These are phyloP conservation scores for Amanita rimosa DNA, from an alignment of 768 basidiomycete species.

Conservation along the genomic window DNA sequence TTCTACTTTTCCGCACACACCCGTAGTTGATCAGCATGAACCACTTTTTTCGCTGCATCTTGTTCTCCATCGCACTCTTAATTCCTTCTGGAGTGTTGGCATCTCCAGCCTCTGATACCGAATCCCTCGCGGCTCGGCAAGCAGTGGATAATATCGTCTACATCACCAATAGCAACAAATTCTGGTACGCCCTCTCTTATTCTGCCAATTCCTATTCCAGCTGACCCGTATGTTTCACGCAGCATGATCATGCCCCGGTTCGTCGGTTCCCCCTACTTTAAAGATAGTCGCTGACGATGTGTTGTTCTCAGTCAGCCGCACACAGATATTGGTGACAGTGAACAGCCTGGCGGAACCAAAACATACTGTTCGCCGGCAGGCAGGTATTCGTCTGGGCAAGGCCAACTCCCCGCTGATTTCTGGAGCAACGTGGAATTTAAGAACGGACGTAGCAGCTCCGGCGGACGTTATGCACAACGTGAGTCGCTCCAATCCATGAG, in stretches of 20 bases:
- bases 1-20: no score
- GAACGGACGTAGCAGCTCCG: constrained; percentile 27
- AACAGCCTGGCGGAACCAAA: constrained; percentile 43
- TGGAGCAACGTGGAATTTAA: constrained; percentile 40
- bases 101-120: background rate
- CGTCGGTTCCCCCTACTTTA: background rate
- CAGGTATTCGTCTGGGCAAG: constrained; percentile 28
- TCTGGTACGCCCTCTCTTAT: constrained; percentile 27
- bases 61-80: background rate
- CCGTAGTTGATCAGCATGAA: background rate
- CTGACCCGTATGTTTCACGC: background rate
- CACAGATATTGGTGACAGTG: constrained; percentile 46
- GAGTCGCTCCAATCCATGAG: constrained; percentile 9
- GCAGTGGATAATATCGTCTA: constrained; percentile 40
- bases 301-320: constrained; percentile 23
- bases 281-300: background rate
- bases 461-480: constrained; percentile 35
- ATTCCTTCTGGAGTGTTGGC: background rate
- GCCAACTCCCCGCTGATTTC: constrained; percentile 32
- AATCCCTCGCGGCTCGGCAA: constrained; percentile 15
- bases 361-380: constrained; percentile 40
- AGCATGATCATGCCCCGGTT: constrained; percentile 41
- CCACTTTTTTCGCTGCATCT: background rate
- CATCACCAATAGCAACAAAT: constrained; percentile 28
- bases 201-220: background rate